These are phyloP conservation scores for Acanthamoeba sp. DNA, from an alignment of 208 protist genomes.

Conservation along the genomic window DNA sequence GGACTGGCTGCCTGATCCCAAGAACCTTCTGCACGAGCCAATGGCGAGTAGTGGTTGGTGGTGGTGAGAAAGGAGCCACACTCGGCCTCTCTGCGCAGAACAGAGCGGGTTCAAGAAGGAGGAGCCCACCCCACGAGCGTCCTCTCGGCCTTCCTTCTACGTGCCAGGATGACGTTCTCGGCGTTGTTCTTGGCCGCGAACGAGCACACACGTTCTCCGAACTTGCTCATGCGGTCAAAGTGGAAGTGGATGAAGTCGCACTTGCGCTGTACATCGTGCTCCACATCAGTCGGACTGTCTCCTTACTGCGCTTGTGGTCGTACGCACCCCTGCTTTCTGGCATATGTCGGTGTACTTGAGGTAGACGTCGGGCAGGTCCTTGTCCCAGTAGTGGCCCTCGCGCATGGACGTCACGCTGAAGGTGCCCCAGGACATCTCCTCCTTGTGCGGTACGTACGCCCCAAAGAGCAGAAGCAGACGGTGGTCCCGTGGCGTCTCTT, in stretches of 20 bases:
- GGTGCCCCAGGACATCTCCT: slow-evolving; percentile 15
- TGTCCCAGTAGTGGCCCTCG: slow-evolving; percentile 64
- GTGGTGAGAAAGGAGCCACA: neutral
- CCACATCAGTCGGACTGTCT: neutral
- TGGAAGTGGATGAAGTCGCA: slow-evolving; percentile 64
- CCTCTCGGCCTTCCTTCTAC: neutral
- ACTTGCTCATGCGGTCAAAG: slow-evolving; percentile 25
- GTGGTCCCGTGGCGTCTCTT: slow-evolving; percentile 12
- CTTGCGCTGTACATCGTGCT: neutral
- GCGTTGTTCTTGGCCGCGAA: neutral
- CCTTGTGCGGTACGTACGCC: slow-evolving; percentile 22
- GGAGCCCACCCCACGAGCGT: neutral
- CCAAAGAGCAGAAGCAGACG: neutral
- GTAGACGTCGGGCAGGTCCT: slow-evolving; percentile 43
- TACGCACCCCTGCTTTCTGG: neutral
- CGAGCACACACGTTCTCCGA: neutral
- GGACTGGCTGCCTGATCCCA: slow-evolving; percentile 50
- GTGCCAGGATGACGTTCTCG: slow-evolving; percentile 44
- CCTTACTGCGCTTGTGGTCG: neutral
- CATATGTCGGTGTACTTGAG: slow-evolving; percentile 50
- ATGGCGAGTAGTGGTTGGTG: neutral
- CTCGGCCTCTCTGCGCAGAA: neutral
- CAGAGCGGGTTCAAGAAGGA: neutral
- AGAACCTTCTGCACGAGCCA: neutral
- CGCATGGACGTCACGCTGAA: neutral